These are phyloP conservation scores for Puccinia triticina DNA, from an alignment of 1,284 basidiomycete species.

Conservation along the genomic window DNA sequence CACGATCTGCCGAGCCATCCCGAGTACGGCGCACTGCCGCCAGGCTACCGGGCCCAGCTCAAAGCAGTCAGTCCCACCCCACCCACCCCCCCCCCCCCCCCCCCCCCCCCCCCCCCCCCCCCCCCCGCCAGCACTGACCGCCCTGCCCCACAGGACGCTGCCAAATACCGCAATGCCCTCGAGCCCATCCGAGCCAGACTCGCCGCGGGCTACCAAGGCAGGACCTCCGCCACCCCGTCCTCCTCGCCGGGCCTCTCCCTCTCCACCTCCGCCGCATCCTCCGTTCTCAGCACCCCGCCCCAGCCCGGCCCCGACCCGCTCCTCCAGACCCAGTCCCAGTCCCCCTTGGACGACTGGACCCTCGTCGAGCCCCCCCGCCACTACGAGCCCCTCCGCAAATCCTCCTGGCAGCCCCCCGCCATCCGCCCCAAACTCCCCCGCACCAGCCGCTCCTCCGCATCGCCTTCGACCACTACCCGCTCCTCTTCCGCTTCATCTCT, in stretches of 20 bases:
- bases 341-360: neutral
- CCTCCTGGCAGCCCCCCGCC: neutral
- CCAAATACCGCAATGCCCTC: conserved; percentile 17
- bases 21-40: neutral
- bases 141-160: neutral
- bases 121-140: neutral
- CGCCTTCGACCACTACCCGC: neutral
- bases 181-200: conserved; percentile 21
- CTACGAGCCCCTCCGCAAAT: neutral
- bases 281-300: neutral
- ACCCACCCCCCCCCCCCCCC: neutral
- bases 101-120: too few species aligned
- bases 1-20: conserved; percentile 27
- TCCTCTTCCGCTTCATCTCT: neutral
- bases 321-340: neutral
- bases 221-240: neutral
- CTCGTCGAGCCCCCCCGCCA: neutral
- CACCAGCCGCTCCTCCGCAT: neutral
- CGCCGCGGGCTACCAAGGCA: neutral
- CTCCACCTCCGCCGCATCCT: neutral
- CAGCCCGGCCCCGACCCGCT: neutral
- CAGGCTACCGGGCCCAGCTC: neutral
- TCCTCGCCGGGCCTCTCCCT: neutral
- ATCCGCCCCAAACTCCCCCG: neutral
- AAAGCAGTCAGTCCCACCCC: conserved; percentile 18